These are phyloP conservation scores for Cladosporium sp. DNA, from an alignment of 2,329 filamentous ascomycete species.

Conservation along the genomic window DNA sequence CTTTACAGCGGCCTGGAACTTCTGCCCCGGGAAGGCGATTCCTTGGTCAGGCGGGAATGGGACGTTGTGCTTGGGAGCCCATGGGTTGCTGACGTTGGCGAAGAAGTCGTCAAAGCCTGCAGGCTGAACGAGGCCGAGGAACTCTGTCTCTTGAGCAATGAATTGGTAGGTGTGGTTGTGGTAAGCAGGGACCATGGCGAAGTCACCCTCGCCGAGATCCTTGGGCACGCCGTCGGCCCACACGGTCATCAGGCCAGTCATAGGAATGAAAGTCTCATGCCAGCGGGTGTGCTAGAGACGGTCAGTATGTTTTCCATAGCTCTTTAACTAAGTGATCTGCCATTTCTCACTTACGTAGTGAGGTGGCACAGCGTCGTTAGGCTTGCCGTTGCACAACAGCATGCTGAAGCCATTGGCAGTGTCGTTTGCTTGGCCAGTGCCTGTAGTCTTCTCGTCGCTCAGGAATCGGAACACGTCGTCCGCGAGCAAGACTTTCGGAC, in stretches of 20 bases:
- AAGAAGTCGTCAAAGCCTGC: constrained; percentile 25
- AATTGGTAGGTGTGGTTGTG: constrained; percentile 23
- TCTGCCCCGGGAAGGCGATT: constrained; percentile 14
- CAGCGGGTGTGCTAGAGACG: constrained; percentile 17
- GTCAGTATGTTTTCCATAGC: not conserved
- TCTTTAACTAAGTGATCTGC: no score
- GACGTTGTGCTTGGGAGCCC: constrained; percentile 21
- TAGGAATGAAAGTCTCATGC: constrained; percentile 23
- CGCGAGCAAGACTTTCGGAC: constrained; percentile 4
- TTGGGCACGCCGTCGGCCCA: constrained; percentile 20
- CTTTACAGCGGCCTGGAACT: constrained; percentile 4
- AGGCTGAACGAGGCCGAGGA: constrained; percentile 22
- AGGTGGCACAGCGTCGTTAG: constrained; percentile 2
- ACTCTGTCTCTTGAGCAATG: constrained; percentile 22
- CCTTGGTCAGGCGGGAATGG: constrained; percentile 22
- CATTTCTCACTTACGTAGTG: not conserved
- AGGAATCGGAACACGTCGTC: constrained; percentile 9
- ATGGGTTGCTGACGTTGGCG: constrained; percentile 19
- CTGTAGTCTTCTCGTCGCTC: not conserved
- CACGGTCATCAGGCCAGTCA: constrained; percentile 18
- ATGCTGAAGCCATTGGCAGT: constrained; percentile 10
- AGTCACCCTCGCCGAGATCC: constrained; percentile 21
- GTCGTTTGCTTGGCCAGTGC: constrained; percentile 1
- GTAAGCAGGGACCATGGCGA: constrained; percentile 21
- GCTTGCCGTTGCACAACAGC: constrained; percentile 9